These are phyloP conservation scores for Trichoderma sp. DNA, from an alignment of 2,329 filamentous ascomycete genomes.

Conservation along the genomic window DNA sequence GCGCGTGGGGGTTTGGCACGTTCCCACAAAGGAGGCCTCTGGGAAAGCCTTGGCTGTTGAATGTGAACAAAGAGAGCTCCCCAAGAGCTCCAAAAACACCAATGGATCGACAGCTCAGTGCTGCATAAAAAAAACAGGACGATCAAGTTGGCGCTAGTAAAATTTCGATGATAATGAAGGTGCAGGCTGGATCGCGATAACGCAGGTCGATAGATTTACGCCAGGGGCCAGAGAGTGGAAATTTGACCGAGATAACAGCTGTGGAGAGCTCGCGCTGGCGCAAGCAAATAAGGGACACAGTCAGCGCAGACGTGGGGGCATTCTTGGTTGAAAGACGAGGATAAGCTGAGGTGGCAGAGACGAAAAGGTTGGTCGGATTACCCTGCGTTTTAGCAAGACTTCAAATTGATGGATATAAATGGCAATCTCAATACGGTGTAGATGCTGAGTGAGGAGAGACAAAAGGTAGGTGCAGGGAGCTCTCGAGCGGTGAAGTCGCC, in stretches of 20 bases:
- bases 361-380: neutral
- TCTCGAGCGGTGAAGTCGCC: neutral
- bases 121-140: neutral
- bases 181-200: constrained; percentile 1
- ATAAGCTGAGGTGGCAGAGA: neutral
- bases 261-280: constrained; percentile 1
- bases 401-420: neutral
- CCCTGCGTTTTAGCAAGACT: neutral
- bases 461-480: neutral
- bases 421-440: neutral
- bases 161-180: neutral
- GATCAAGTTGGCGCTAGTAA: neutral
- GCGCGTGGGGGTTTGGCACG: constrained; percentile 3
- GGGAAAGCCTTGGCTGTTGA: neutral
- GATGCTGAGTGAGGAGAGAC: neutral
- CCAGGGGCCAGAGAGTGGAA: neutral
- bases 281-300: neutral
- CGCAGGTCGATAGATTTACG: neutral
- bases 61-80: neutral
- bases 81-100: neutral
- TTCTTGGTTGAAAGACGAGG: neutral
- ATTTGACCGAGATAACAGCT: constrained; percentile 16
- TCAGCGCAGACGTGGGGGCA: constrained; percentile 12
- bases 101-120: neutral
- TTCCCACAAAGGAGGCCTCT: constrained; percentile 17